Conservation (phyloP, 306 rosid genomes). For the Trifolium fragiferum region DNA sequence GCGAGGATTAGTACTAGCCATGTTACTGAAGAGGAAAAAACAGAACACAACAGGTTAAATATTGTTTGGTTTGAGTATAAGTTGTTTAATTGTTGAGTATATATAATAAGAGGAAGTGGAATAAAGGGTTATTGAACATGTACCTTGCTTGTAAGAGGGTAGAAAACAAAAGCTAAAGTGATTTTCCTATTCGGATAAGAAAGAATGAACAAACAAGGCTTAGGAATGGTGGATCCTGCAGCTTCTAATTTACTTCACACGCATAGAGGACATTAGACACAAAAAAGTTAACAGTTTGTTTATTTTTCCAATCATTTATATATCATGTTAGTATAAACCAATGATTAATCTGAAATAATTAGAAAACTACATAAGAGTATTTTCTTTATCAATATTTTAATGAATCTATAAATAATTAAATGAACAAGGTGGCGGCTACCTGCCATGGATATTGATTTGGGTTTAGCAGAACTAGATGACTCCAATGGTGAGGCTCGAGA, state of each 20-base stretch:
- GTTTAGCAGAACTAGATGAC: too few relatives aligned
- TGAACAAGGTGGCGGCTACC: background rate
- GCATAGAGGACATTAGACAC: background rate
- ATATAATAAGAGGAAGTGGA: slow-evolving; percentile 57
- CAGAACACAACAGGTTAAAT: background rate
- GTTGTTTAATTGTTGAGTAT: slow-evolving; percentile 40
- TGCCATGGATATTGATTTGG: background rate
- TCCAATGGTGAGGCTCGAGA: too few relatives aligned
- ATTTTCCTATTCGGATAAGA: slow-evolving; percentile 29
- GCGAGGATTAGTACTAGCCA: slow-evolving; percentile 47
- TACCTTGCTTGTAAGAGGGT: slow-evolving; percentile 84
- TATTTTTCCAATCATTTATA: background rate
- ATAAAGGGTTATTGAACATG: slow-evolving; percentile 66
- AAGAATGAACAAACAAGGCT: background rate
- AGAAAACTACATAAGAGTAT: background rate
- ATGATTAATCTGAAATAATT: background rate
- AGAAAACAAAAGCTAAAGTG: slow-evolving; percentile 64
- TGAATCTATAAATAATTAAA: background rate
- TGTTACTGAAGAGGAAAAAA: slow-evolving; percentile 10
- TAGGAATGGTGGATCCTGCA: slow-evolving; percentile 23
- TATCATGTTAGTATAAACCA: background rate
- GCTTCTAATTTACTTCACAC: slow-evolving; percentile 21
- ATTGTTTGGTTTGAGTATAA: slow-evolving; percentile 23
- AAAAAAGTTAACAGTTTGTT: background rate
- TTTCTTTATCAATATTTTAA: background rate